phyloP scores from a whole-genome alignment of 2,329 filamentous ascomycete genomes.

The Neofusicoccum parvum region DNA sequence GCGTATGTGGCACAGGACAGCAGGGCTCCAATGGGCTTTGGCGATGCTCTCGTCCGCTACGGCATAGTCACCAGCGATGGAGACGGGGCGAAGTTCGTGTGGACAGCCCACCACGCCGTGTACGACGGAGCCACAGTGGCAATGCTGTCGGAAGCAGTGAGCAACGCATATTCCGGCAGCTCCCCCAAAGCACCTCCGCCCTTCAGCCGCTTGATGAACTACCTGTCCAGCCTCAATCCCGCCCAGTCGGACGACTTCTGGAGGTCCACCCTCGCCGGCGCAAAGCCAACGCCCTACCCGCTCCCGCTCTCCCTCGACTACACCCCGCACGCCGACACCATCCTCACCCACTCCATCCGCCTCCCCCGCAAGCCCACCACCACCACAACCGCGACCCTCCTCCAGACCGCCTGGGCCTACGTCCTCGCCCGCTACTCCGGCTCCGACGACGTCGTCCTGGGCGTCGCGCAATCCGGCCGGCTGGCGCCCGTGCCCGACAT shows the following conservation, averaged over 20 bases:
- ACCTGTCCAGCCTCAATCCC: conserved; percentile 48
- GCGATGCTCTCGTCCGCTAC: conserved; percentile 41
- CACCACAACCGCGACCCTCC: conserved; percentile 53
- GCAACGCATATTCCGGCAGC: conserved; percentile 27
- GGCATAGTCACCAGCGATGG: conserved; percentile 33
- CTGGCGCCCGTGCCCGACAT: conserved; percentile 49
- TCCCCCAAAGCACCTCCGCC: conserved; percentile 25
- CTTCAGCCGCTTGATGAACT: conserved; percentile 54
- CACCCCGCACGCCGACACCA: conserved; percentile 52
- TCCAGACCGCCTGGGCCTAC: conserved; percentile 51
- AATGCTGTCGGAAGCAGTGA: conserved; percentile 37
- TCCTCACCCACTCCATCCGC: conserved; percentile 23
- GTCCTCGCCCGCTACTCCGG: conserved; percentile 56
- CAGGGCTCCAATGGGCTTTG: conserved; percentile 41
- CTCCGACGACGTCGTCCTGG: conserved; percentile 56
- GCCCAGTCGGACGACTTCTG: conserved; percentile 49
- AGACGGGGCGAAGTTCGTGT: conserved; percentile 44
- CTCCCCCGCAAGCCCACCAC: conserved; percentile 28
- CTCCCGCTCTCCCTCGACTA: conserved; percentile 49
- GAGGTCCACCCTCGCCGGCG: conserved; percentile 41
- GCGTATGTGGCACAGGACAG: conserved; percentile 40
- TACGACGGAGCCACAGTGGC: conserved; percentile 40
- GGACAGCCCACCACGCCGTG: conserved; percentile 57
- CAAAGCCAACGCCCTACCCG: conserved; percentile 48
- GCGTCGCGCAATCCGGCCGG: conserved; percentile 62